Conservation (phyloP, 176 grass and related monocot genomes). For the Cenchrus fungigraminus region DNA sequence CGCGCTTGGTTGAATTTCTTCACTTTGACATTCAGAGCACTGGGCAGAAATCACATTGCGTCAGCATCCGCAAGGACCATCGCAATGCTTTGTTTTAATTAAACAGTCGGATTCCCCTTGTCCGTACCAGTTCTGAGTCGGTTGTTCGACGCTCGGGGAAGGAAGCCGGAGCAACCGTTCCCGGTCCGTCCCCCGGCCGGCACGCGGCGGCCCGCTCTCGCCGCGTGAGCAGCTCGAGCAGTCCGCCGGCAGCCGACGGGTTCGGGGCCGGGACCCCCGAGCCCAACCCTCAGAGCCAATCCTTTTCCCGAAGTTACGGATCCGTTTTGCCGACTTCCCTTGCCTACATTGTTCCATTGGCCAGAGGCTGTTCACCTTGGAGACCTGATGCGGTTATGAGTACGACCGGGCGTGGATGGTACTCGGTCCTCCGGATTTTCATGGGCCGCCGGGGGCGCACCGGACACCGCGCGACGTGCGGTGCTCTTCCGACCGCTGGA, state of each 20-base stretch:
- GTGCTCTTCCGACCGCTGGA: no score
- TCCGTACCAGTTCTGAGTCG: no score
- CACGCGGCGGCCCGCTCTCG: no score
- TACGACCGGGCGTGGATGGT: constrained; percentile 49
- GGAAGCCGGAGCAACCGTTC: no score
- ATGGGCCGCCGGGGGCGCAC: constrained; percentile 63
- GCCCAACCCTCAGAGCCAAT: constrained; percentile 71
- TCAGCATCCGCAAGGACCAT: constrained; percentile 41
- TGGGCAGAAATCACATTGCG: constrained; percentile 79
- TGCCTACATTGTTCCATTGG: constrained; percentile 73
- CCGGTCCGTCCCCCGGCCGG: no score
- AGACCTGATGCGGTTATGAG: constrained; percentile 85
- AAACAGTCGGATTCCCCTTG: no score
- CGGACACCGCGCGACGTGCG: constrained; percentile 49
- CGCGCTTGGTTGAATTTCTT: constrained; percentile 81
- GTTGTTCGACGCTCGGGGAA: no score
- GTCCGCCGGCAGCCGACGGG: no score
- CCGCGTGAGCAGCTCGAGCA: no score
- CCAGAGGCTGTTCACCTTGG: constrained; percentile 64
- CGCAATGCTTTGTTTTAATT: constrained; percentile 67
- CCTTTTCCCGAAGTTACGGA: constrained; percentile 78
- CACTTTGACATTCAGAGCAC: constrained; percentile 87
- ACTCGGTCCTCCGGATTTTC: constrained; percentile 74
- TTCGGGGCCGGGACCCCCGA: constrained; percentile 48
- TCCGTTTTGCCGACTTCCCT: constrained; percentile 84